Base-by-base conservation (phyloP, 306 rosid species). In the Astragalus glycyphyllos region DNA sequence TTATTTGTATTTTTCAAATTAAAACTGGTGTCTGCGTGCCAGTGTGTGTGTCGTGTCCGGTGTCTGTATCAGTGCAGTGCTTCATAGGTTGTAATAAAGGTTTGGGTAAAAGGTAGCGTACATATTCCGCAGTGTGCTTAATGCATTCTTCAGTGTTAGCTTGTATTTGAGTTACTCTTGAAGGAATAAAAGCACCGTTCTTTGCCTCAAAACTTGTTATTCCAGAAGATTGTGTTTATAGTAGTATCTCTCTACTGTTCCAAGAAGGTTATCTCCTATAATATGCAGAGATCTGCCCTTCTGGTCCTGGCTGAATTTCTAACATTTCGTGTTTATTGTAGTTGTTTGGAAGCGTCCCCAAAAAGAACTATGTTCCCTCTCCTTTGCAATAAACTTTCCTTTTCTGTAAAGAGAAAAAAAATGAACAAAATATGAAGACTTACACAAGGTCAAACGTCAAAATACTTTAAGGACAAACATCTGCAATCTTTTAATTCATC, bases 401-500 rank as follows among this genome's bases (percentile, higher is more conserved):
- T 2, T 26, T 11, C 34, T 60, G 32, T 58, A 37, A 60, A 35
- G 9, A 9, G 0, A n/a, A 37, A 11, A 51, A 34, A 49, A 34
- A 6, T 2, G 1, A 40, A 40, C 4, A 2, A 40, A 23, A 12
- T 41, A 53, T 50, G 72, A 41, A 64, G 37, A 54, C 38, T 11
- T 54, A 13, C 8, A 14, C 56, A 42, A 63, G 65, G 29, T 53
- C 78, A 63, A 53, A 29, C 69, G 59, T 34, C 44, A 38, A 73
- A 49, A 73, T 37, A 37, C 69, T 16, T 34, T n/a, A 72, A 60
- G 14, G 42, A 61, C 51, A 60, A 40, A 44, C 55, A 40, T 6
- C 69, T 46, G n/a, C 11, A 44, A 32, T 23, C 38, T 12, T 46
- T 71, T 49, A 71, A 37, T 56, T 57, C 31, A 65, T 55, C 41